Base-by-base conservation (phyloP, 2,329 filamentous ascomycete genomes). In the Fusarium avenaceum region DNA sequence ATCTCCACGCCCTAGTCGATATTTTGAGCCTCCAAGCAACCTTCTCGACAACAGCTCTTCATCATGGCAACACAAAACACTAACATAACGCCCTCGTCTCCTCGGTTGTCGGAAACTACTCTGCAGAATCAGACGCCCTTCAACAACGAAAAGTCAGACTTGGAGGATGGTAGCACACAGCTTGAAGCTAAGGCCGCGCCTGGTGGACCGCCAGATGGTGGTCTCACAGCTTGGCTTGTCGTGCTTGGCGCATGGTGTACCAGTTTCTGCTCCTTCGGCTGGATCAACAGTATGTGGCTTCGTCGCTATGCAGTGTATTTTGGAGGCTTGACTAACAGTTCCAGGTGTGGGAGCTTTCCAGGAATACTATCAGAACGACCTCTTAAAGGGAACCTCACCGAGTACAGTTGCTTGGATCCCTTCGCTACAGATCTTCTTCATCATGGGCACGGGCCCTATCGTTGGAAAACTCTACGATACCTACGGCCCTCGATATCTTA, bases 381-480 rank as follows among this genome's bases (percentile, higher is more conserved):
- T 84, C 19, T 76, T 89, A 4, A 74, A 69, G 7, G 48, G 79
- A 4, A 85, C 86, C 65, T 84, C 85, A 0, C 72, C 85, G 2
- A 86, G 84, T 55, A 84, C 84, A 0, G 80, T 90, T n/a, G 80
- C 87, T n/a, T 90, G 87, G 87, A 89, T 89, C 46, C 82, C 85
- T 1, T 86, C 86, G 1, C 74, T 89, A 9, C 83, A 88, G 63
- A 77, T 84, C 17, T 86, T 85, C 68, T 81, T 87, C 72, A 83
- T 90, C 80, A 85, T 86, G 72, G 79, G 74, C 24, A 75, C 79
- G 70, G 88, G 89, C 0, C 87, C 88, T 0, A 71, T 91, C 9
- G 82, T 89, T n/a, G 90, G 90, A 3, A 84, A 81, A 32, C 58
- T 90, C 0, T 91, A 85, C 68, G 90, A 92, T 71, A 85, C 81